Evolutionary conservation across 768 basidiomycete genomes (phyloP), one percentile per base, ranked within the genome.

Genomic region (Mycena sanguinolenta): DNA sequence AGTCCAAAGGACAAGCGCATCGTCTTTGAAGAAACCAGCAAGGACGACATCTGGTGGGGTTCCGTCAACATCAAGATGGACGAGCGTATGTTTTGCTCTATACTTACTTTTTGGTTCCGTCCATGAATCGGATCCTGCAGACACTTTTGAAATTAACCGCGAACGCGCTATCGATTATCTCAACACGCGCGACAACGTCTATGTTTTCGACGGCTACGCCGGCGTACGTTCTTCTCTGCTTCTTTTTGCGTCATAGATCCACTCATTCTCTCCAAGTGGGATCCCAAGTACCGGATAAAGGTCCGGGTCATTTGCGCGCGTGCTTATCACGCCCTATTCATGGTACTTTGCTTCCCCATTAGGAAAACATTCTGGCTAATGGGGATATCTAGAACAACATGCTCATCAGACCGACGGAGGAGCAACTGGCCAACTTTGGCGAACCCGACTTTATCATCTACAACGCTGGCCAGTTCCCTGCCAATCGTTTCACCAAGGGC

Each of bases 381-480:
- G 36, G 75, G 66, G 59, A 69, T 67, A 67, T 63, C 69, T 79
- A 96, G 95, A 93, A 98, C 85, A 98, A 98, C 88, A 98, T 99
- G 98, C 90, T 99, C 70, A 99, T 99, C 81, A 95, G 98, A 67
- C 98, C 98, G 49, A 97, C 97, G 7, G 91, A 94, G 65, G 94
- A 97, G 75, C 96, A 99, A 82, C 90, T 99, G 49, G 91, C 90
- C 71, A 88, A 92, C 79, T 99, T 98, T 79, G 98, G 97, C 79
- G 95, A 97, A 77, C 98, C 98, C 53, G 98, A 99, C 79, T 99
- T 99, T 82, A 98, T 96, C 85, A 98, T 99, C 82, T 98, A 99
- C 90, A 99, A 99, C 82, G 98, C 98, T 54, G 98, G 98, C 73
- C 97, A 98, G 82, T 99, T 99, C 92, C 97, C 98, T 17, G 98